Evolutionary conservation across 805 yeast species (phyloP).

Genomic region (Metschnikowia cubensis): DNA sequence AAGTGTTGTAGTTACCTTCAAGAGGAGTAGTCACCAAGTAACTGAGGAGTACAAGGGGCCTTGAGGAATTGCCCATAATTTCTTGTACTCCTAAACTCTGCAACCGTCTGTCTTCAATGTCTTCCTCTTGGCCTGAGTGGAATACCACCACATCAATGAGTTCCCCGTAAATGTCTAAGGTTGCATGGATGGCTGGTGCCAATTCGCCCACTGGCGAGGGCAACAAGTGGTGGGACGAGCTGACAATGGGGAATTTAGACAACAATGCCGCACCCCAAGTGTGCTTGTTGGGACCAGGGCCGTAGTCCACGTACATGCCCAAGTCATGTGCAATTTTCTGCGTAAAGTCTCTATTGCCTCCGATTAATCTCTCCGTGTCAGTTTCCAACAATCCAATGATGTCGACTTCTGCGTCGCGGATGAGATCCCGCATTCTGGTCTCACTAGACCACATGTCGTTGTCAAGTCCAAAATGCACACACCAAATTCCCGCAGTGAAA

Average conservation of each 20-base stretch:
- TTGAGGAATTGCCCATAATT: slow-evolving; percentile 74
- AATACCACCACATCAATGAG: slow-evolving; percentile 89
- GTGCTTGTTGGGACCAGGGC: slow-evolving; percentile 97
- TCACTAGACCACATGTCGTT: slow-evolving; percentile 98
- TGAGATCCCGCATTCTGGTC: slow-evolving; percentile 78
- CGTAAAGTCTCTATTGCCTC: slow-evolving; percentile 93
- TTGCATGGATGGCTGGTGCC: slow-evolving; percentile 97
- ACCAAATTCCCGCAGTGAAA: slow-evolving; percentile 96
- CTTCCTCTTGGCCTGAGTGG: slow-evolving; percentile 98
- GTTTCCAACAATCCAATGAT: slow-evolving; percentile 87
- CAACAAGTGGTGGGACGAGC: slow-evolving; percentile 83
- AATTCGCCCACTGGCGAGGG: slow-evolving; percentile 98
- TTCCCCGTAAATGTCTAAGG: slow-evolving; percentile 85
- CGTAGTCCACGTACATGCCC: slow-evolving; percentile 92
- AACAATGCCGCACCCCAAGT: slow-evolving; percentile 96
- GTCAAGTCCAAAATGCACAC: slow-evolving; percentile 94
- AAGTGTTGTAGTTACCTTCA: slow-evolving; percentile 87
- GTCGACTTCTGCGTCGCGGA: slow-evolving; percentile 84
- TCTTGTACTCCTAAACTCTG: slow-evolving; percentile 75
- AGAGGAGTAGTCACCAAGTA: slow-evolving; percentile 86
- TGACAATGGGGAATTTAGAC: slow-evolving; percentile 89
- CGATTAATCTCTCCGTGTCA: slow-evolving; percentile 89
- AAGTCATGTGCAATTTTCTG: slow-evolving; percentile 88
- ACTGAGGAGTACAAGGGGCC: slow-evolving; percentile 84
- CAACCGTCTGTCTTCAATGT: slow-evolving; percentile 84